Evolutionary conservation across 805 yeast genomes (phyloP), one percentile per base, ranked within the genome.

Genomic region (Candida palmyrensis): DNA sequence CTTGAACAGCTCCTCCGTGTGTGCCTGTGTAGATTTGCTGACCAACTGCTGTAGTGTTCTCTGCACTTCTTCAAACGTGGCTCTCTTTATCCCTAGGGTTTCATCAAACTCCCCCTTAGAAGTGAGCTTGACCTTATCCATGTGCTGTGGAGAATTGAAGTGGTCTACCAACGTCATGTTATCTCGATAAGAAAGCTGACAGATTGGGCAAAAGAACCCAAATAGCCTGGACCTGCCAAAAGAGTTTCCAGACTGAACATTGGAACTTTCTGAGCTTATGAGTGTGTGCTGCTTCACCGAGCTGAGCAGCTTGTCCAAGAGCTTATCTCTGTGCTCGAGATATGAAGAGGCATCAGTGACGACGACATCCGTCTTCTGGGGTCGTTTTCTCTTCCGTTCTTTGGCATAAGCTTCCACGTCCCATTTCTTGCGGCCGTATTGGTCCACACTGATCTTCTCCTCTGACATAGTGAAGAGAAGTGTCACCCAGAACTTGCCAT

Each of bases 151-250:
- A 23, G 87, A 77, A 49, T 85, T 87, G 49, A 86, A 62, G 59
- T 92, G 97, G 50, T 89, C 94, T 3, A 86, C 68, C 51, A 79
- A 77, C 40, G 87, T 82, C 44, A 87, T 59, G 36, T 83, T 82
- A 52, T 92, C 97, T 49, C 87, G 79, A 59, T 76, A 90, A 2
- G 90, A 80, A 37, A 85, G 55, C 41, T 81, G 75, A 56, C 98
- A 92, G 2, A 75, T 55, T 8, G 81, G 83, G 57, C 98, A 92
- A 45, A 73, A 73, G 57, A 90, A 90, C 15, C 97, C 96, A 39
- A 85, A 84, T 17, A 83, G 75, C 70, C 34, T 87, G 76, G 40
- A 62, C 27, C 44, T 56, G 33, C 50, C 66, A 43, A 12, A 50
- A 1, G 47, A 32, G 5, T 48, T 13, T 7, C 29, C 29, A 8